Evolutionary conservation across 78 protist genomes (phyloP), one percentile per base, ranked within the genome.

Genomic region (Capsaspora owczarzaki): DNA sequence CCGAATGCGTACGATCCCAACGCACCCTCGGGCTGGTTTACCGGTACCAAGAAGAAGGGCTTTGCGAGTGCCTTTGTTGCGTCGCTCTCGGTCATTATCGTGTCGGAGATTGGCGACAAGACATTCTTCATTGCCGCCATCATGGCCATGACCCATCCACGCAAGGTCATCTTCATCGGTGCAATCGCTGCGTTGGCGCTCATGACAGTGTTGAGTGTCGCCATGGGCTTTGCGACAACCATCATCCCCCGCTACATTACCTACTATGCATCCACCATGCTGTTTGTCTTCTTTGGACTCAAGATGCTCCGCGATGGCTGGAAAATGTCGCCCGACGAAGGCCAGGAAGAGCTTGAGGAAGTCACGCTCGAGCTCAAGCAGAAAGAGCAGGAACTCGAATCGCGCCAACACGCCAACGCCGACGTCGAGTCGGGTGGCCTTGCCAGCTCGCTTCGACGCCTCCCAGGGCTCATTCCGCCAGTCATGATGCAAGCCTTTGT

Each of bases 121-220:
- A 92, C 95, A 27, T 92, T 92, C 84, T 89, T 92, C 82, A 89
- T 92, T 56, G 95, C 95, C 3, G 85, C 84, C 75, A 70, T 89
- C 56, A 33, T 89, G 78, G 89, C 92, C 56, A 89, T 89, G 92
- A 47, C 37, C 23, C 41, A 46, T 14, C 61, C 83, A 61, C 87
- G 90, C 8, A 0, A 23, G 23, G 51, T 77, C 35, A 61, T 91
- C 33, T 79, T 82, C 27, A 2, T 51, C n/a, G 92, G 91, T 0
- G 92, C 92, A 6, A 8, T 87, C 33, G 69, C 71, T 1, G 92
- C 92, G 23, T 88, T 91, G 0, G 83, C 80, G 27, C 16, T 88
- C 23, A 85, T 90, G 91, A 85, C 89, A 35, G 79, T 81, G 20
- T 81, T 91, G 40, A 86, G 90, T 0, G 83, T 86, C 0, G 47